Evolutionary conservation across 495 filamentous ascomycete species (phyloP), one percentile per base, ranked within the genome.

Genomic region (Tetracladium marchalianum): DNA sequence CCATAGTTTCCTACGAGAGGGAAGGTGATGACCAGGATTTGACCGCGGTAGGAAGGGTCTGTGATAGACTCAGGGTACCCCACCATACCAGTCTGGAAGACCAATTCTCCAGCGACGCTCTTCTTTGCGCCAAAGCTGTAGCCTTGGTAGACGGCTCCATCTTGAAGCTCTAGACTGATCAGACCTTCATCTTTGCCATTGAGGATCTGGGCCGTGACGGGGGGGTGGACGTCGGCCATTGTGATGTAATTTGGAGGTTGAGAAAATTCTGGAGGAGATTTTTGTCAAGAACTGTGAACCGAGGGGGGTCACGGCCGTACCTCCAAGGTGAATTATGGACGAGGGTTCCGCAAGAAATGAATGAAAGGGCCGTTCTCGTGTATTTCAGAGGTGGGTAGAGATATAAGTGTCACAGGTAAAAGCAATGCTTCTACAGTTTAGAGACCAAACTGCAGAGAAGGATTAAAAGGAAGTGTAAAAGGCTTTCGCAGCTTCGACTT

Each of bases 61-160:
- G 88, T 95, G 57, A 95, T 75, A 11, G 86, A 90, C 70, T 98
- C 92, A 27, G 92, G 90, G 61, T 98, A 98, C 50, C 92, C 92
- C 46, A 98, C 92, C 92, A 98, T 94, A 60, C 92, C 92, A 41
- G 92, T 98, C 73, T 98, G 92, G 70, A 98, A 98, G 65, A 98
- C 92, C 61, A 97, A 72, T 76, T 98, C 92, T 58, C 92, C 92
- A 47, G 90, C 82, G 56, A 92, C 78, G 61, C 83, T 93, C 73
- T 86, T 92, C 59, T 87, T 73, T 19, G 89, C 87, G 60, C 92
- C 92, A 61, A 96, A 98, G 72, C 89, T 95, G 68, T 87, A 84
- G 44, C 92, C 92, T 55, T 89, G 84, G 71, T 89, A 94, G 55
- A 82, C 76, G 27, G 78, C 78, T 58, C 87, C 88, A 74, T 96